Conservation (phyloP, 805 yeast species). For the Wickerhamiella lipophila region DNA sequence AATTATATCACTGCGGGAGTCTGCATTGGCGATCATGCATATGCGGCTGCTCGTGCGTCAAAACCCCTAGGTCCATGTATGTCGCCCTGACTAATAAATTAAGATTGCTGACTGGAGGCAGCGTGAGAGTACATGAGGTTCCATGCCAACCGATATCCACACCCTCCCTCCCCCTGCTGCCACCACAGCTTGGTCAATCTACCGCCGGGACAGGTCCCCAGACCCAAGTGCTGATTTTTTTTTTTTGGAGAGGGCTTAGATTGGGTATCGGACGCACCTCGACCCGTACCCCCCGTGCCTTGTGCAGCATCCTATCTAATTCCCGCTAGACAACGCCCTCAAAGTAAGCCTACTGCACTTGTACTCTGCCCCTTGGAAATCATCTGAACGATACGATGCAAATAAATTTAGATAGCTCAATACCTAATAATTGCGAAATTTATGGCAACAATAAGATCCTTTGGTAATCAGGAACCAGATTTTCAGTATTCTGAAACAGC, state of each 20-base stretch:
- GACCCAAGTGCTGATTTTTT: too few species aligned
- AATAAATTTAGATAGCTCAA: too few species aligned
- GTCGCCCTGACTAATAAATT: constrained; percentile 8
- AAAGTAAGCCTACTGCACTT: background rate
- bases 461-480: background rate
- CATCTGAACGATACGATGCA: too few species aligned
- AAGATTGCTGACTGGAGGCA: constrained; percentile 3
- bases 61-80: background rate
- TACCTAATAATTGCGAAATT: too few species aligned
- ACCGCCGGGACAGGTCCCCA: too few species aligned
- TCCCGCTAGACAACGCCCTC: background rate
- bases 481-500: background rate
- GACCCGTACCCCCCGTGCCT: background rate
- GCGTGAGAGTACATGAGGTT: background rate
- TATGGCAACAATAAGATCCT: too few species aligned
- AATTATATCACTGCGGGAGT: constrained; percentile 3
- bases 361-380: constrained; percentile 2
- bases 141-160: background rate
- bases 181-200: too few species aligned
- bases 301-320: background rate
- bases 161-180: too few species aligned
- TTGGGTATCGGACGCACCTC: too few species aligned
- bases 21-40: constrained; percentile 13
- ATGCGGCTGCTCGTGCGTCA: background rate
- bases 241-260: too few species aligned